phyloP scores from a whole-genome alignment of 2,329 filamentous ascomycete genomes.

The Aspergillus calidoustus region DNA sequence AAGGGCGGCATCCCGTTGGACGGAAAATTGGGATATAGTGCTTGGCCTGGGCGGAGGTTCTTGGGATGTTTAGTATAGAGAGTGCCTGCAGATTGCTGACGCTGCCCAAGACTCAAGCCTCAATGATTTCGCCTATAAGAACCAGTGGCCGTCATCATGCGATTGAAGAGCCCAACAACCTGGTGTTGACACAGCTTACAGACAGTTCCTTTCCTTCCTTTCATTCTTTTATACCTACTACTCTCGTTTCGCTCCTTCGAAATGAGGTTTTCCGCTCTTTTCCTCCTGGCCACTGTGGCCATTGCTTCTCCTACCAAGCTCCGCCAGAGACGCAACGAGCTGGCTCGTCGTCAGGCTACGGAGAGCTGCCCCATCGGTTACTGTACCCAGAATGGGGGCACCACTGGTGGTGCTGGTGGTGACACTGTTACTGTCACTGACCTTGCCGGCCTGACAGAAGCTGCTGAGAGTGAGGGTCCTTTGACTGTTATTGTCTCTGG shows the following conservation, averaged over 20 bases:
- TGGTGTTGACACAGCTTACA: not conserved
- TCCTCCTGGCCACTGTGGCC: constrained; percentile 3
- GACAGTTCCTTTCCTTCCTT: not conserved
- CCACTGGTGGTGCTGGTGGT: constrained; percentile 60
- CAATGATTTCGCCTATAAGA: not conserved
- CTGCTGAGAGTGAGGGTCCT: constrained; percentile 52
- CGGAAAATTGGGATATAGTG: not conserved
- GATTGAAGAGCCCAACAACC: not conserved
- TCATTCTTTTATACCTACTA: not conserved
- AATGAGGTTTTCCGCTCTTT: constrained; percentile 4
- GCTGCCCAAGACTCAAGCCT: not conserved
- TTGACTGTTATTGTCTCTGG: constrained; percentile 55
- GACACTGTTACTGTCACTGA: constrained; percentile 59
- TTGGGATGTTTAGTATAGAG: not conserved
- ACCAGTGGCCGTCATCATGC: not conserved
- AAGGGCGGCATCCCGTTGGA: not conserved
- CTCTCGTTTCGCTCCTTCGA: not conserved
- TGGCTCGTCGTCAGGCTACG: constrained; percentile 9
- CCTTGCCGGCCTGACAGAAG: constrained; percentile 56
- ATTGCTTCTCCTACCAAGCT: not conserved
- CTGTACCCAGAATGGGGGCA: constrained; percentile 55
- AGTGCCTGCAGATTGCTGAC: not conserved
- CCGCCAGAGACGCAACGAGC: not conserved
- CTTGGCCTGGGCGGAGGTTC: not conserved
- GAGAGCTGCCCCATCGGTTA: constrained; percentile 44